phyloP scores from a whole-genome alignment of 169 alveolate species.

The Eimeria tenella region DNA sequence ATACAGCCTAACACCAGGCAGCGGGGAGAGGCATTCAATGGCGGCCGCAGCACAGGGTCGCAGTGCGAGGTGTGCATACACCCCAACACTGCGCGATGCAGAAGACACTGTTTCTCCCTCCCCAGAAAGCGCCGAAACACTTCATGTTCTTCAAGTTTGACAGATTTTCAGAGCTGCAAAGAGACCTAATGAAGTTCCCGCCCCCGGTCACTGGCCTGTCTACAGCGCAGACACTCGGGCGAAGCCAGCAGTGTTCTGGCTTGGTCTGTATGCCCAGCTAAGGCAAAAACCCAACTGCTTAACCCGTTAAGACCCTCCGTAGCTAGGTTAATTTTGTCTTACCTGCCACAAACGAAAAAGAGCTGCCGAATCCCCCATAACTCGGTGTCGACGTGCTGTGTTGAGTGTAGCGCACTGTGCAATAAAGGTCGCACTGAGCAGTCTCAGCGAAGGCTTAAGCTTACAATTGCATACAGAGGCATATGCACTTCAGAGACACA shows the following conservation, averaged over 20 bases:
- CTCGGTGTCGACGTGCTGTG: no score
- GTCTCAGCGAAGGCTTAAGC: no score
- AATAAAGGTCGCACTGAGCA: no score
- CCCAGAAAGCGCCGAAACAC: not conserved
- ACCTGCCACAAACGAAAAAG: no score
- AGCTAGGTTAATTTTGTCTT: no score
- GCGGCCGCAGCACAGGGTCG: slow-evolving; percentile 68
- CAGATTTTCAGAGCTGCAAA: slow-evolving; percentile 10
- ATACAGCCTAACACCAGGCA: not conserved
- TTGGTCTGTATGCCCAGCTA: not conserved
- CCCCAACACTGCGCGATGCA: slow-evolving; percentile 46
- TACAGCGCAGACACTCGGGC: slow-evolving; percentile 46
- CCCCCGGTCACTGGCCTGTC: slow-evolving; percentile 39
- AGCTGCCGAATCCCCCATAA: no score
- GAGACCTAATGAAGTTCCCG: not conserved
- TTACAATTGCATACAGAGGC: no score
- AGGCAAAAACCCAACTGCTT: no score
- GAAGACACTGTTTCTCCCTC: not conserved
- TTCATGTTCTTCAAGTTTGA: not conserved
- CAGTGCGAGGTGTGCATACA: slow-evolving; percentile 71
- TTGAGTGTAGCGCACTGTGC: no score
- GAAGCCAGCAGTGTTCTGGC: not conserved
- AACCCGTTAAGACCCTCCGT: no score
- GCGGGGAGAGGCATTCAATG: slow-evolving; percentile 58
- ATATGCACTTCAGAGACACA: no score